Conservation (phyloP, 345 rosid species). For the Hirschfeldia incana region DNA sequence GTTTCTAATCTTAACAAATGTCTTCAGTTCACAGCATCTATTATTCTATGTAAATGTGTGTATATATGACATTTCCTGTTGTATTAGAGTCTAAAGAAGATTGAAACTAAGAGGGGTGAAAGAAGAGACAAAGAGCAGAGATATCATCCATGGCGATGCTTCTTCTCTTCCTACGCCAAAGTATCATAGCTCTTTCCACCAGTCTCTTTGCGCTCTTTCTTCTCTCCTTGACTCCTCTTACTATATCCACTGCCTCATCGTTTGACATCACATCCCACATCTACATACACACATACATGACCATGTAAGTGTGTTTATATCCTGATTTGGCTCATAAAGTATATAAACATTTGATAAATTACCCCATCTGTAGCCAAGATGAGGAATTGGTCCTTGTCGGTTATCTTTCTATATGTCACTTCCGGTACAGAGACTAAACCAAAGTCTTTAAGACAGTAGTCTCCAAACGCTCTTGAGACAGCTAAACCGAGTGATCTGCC, state of each 20-base stretch:
- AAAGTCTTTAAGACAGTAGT: slow-evolving; percentile 75
- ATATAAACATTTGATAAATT: background rate
- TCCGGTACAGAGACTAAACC: slow-evolving; percentile 83
- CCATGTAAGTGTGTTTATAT: background rate
- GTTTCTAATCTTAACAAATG: slow-evolving; percentile 37
- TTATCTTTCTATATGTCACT: slow-evolving; percentile 55
- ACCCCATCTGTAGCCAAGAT: slow-evolving; percentile 90
- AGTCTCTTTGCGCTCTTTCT: slow-evolving; percentile 66
- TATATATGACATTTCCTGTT: slow-evolving; percentile 16
- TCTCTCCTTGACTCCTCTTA: slow-evolving; percentile 51
- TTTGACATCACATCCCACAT: slow-evolving; percentile 88
- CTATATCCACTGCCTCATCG: slow-evolving; percentile 75
- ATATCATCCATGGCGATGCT: slow-evolving; percentile 82
- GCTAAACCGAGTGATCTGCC: slow-evolving; percentile 70
- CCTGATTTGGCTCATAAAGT: background rate
- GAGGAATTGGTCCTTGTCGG: slow-evolving; percentile 66
- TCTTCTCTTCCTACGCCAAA: slow-evolving; percentile 71
- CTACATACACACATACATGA: slow-evolving; percentile 37
- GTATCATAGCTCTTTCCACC: slow-evolving; percentile 64
- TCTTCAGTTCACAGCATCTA: background rate
- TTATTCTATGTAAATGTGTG: slow-evolving; percentile 10
- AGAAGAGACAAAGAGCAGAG: slow-evolving; percentile 82
- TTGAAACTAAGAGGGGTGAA: slow-evolving; percentile 38
- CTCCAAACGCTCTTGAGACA: slow-evolving; percentile 83
- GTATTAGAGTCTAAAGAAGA: background rate